Evolutionary conservation across 2,329 filamentous ascomycete genomes (phyloP).

Genomic region (Aspergillus hiratsukae): DNA sequence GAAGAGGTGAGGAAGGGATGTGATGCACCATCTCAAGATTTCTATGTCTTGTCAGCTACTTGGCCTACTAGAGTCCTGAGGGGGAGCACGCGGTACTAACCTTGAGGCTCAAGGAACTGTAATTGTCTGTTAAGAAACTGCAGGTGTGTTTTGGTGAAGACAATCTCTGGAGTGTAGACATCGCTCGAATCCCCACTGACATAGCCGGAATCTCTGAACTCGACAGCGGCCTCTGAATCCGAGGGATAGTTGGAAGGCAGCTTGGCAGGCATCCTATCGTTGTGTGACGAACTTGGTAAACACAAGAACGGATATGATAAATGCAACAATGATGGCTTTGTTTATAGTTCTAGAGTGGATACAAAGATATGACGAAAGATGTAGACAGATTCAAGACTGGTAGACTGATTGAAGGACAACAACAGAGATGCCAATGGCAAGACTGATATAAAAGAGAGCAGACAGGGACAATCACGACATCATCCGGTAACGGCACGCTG

Average conservation of each 20-base stretch:
- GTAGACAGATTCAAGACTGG: slow-evolving; percentile 1
- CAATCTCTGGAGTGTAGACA: slow-evolving; percentile 65
- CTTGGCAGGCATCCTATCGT: slow-evolving; percentile 35
- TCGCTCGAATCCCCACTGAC: slow-evolving; percentile 62
- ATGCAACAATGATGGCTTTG: neutral
- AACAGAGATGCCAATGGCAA: slow-evolving; percentile 16
- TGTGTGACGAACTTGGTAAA: slow-evolving; percentile 2
- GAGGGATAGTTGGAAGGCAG: slow-evolving; percentile 33
- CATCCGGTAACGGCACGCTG: slow-evolving; percentile 19
- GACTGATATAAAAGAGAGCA: slow-evolving; percentile 25
- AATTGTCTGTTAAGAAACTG: slow-evolving; percentile 87
- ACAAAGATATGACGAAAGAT: slow-evolving; percentile 5
- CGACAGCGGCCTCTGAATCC: slow-evolving; percentile 28
- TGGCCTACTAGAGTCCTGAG: slow-evolving; percentile 7
- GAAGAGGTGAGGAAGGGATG: slow-evolving; percentile 83
- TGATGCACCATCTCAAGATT: slow-evolving; percentile 86
- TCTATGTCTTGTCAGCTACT: slow-evolving; percentile 46
- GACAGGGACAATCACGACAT: slow-evolving; percentile 31
- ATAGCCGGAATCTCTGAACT: slow-evolving; percentile 62
- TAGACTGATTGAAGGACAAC: slow-evolving; percentile 12
- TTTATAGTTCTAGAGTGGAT: slow-evolving; percentile 5
- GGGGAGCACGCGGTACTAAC: slow-evolving; percentile 35
- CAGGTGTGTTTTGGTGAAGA: slow-evolving; percentile 82
- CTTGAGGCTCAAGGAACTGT: slow-evolving; percentile 77
- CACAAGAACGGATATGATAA: slow-evolving; percentile 4